These are phyloP conservation scores for Naganishia vishniacii DNA, from an alignment of 768 basidiomycete genomes.

Conservation along the genomic window DNA sequence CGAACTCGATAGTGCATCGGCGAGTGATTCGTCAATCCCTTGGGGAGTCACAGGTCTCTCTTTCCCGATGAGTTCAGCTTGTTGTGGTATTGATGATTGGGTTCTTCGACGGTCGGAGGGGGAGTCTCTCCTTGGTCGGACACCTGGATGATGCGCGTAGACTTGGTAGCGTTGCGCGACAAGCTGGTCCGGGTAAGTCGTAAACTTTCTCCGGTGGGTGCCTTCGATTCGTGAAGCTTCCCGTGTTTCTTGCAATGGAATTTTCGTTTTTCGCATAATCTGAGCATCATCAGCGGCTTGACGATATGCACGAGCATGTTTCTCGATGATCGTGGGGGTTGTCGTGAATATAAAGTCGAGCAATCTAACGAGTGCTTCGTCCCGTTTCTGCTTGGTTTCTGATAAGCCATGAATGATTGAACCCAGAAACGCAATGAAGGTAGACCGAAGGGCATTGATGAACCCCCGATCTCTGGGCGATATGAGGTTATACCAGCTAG, in stretches of 20 bases:
- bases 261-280: background rate
- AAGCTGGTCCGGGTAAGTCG: too few species aligned
- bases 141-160: constrained; percentile 9
- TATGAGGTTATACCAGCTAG: constrained; percentile 39
- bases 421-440: constrained; percentile 31
- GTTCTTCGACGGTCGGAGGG: background rate
- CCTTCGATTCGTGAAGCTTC: background rate
- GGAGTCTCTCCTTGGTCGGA: background rate
- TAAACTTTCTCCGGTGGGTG: too few species aligned
- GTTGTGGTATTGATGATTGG: background rate
- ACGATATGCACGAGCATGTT: constrained; percentile 28
- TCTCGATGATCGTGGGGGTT: constrained; percentile 32
- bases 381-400: constrained; percentile 25
- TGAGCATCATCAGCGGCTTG: constrained; percentile 11
- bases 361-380: constrained; percentile 1
- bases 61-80: background rate
- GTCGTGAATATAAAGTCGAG: constrained; percentile 32
- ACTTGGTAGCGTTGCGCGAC: background rate
- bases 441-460: constrained; percentile 35
- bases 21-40: constrained; percentile 11
- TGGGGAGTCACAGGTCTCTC: constrained; percentile 10
- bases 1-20: constrained; percentile 12
- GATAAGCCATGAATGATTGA: constrained; percentile 1
- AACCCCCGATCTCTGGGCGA: constrained; percentile 36
- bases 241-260: background rate